Percentiles rank a stretch among this genome's conserved stretches.
phyloP scores from a whole-genome alignment of 176 grass and related monocot genomes.

The Echinochloa phyllopogon region DNA sequence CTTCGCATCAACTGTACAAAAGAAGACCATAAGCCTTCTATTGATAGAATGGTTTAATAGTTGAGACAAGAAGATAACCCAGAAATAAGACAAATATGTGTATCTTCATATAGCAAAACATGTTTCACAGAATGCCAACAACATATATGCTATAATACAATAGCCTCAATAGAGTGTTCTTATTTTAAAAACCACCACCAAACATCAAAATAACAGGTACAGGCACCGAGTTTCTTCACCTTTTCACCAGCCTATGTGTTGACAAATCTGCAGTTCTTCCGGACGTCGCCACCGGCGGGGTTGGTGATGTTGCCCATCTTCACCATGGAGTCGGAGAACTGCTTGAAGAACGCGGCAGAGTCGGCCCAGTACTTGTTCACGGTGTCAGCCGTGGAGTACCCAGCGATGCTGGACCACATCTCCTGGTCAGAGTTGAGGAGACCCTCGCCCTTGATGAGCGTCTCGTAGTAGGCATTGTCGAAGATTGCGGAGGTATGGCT shows the following conservation, averaged over 20 bases:
- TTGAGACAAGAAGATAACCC: not conserved
- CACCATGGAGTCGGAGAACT: conserved; percentile 96
- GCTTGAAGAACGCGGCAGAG: conserved; percentile 72
- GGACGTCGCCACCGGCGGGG: conserved; percentile 78
- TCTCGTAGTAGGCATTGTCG: conserved; percentile 87
- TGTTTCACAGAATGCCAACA: not conserved
- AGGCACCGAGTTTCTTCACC: conserved; percentile 5
- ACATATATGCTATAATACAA: conserved; percentile 28
- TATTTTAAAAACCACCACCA: conserved; percentile 32
- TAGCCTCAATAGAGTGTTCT: conserved; percentile 36
- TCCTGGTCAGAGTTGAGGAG: conserved; percentile 97
- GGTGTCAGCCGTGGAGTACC: conserved; percentile 67
- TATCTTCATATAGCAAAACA: conserved; percentile 14
- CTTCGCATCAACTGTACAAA: not conserved
- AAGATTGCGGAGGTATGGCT: conserved; percentile 60
- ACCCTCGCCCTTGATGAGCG: conserved; percentile 74
- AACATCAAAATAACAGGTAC: conserved; percentile 30
- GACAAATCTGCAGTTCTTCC: conserved; percentile 94
- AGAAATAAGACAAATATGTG: conserved; percentile 10
- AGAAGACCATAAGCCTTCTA: not conserved
- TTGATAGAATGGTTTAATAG: not conserved
- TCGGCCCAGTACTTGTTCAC: conserved; percentile 88
- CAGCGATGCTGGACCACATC: conserved; percentile 84
- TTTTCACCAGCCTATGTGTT: conserved; percentile 58
- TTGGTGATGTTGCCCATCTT: conserved; percentile 99